Evolutionary conservation across 1,139 yeast genomes (phyloP).

Genomic region (Lodderomyces beijingensis): DNA sequence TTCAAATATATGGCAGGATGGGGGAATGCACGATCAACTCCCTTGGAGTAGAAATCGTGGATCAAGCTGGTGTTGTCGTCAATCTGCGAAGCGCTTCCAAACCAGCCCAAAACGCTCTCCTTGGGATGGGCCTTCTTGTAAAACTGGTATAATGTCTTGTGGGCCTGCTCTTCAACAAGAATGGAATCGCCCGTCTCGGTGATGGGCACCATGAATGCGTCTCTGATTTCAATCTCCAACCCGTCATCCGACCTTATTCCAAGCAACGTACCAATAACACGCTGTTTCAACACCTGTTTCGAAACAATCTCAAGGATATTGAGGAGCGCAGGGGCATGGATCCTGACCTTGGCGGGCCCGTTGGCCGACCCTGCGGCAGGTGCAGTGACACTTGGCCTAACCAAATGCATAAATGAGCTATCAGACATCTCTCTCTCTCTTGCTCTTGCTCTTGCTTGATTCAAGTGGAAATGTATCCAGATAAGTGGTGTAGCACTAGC

Average conservation of each 20-base stretch:
- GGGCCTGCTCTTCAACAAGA: constrained; percentile 70
- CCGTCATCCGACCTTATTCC: constrained; percentile 88
- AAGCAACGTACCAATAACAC: constrained; percentile 79
- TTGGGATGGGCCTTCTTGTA: constrained; percentile 80
- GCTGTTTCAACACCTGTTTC: constrained; percentile 43
- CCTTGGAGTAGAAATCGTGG: constrained; percentile 77
- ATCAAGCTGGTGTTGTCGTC: constrained; percentile 78
- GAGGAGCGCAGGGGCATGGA: constrained; percentile 70
- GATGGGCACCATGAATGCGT: constrained; percentile 81
- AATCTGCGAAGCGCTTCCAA: constrained; percentile 61
- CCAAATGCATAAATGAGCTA: constrained; percentile 46
- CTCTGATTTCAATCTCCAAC: constrained; percentile 67
- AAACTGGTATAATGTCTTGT: constrained; percentile 66
- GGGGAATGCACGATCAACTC: constrained; percentile 66
- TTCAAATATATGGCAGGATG: constrained; percentile 80
- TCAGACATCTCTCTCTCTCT: constrained; percentile 2
- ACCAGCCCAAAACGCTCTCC: constrained; percentile 84
- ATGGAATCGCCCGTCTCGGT: constrained; percentile 72
- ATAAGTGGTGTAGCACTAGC: too few relatives aligned
- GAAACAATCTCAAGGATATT: constrained; percentile 55
- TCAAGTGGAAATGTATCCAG: too few relatives aligned
- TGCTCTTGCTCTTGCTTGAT: too few relatives aligned
- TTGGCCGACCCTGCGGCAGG: constrained; percentile 46
- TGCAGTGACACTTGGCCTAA: constrained; percentile 56
- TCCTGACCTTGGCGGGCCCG: constrained; percentile 48